Conservation (phyloP, 495 filamentous ascomycete genomes). For the Daldinia loculata region DNA sequence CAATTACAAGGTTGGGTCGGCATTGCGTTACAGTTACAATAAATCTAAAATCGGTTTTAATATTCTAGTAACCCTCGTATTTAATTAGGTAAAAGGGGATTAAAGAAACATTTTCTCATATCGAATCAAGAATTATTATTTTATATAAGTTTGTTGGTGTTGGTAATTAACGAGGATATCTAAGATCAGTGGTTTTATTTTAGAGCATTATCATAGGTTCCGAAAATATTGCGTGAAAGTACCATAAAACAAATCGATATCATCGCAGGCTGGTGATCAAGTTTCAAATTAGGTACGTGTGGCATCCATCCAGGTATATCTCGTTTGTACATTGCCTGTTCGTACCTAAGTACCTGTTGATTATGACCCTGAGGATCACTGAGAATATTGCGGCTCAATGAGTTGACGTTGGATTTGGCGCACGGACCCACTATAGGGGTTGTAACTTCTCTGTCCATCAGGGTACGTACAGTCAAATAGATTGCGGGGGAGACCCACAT, state of each 20-base stretch:
- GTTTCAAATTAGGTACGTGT: neutral
- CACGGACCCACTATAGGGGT: neutral
- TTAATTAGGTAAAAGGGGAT: neutral
- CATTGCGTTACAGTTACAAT: neutral
- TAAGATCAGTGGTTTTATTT: neutral
- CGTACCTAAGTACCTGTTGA: neutral
- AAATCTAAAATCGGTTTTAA: neutral
- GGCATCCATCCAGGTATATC: neutral
- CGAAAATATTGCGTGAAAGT: neutral
- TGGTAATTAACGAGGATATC: neutral
- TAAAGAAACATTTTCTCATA: too few species aligned
- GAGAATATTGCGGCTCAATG: constrained; percentile 19
- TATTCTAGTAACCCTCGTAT: neutral
- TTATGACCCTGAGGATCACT: neutral
- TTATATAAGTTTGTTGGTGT: neutral
- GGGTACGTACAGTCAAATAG: too few species aligned
- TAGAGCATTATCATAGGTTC: neutral
- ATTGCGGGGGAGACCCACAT: neutral
- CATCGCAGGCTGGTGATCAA: neutral
- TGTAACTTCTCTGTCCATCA: neutral
- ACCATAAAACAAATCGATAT: neutral
- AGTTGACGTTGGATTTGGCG: constrained; percentile 27
- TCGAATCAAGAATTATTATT: too few species aligned
- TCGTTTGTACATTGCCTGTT: neutral
- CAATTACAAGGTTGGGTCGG: neutral